A percentile compares a stretch with the other conserved stretches of the same genome.
These are phyloP conservation scores for Canavalia gladiata DNA, from an alignment of 306 rosid genomes.

Conservation along the genomic window DNA sequence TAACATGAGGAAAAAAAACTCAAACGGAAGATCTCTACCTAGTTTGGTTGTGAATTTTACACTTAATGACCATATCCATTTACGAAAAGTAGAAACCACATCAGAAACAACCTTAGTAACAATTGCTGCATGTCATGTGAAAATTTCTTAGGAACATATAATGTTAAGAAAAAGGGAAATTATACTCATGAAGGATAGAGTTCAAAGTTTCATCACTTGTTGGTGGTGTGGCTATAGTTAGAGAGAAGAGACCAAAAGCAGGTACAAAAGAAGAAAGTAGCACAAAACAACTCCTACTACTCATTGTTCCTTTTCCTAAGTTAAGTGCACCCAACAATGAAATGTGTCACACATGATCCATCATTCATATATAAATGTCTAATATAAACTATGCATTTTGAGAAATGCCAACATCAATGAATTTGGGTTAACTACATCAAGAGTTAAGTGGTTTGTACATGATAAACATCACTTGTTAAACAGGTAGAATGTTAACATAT, in stretches of 20 bases:
- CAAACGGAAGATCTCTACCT: conserved; percentile 52
- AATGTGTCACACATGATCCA: conserved; percentile 51
- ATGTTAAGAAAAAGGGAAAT: conserved; percentile 24
- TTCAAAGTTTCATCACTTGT: conserved; percentile 65
- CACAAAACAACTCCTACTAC: conserved; percentile 51
- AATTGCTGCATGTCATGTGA: conserved; percentile 66
- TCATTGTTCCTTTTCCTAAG: conserved; percentile 57
- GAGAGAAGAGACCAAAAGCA: conserved; percentile 61
- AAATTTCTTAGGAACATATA: conserved; percentile 28
- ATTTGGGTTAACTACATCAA: no score
- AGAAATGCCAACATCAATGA: conserved; percentile 21
- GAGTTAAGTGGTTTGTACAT: no score
- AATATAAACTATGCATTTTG: conserved; percentile 55
- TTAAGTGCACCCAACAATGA: conserved; percentile 42
- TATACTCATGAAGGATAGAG: conserved; percentile 9
- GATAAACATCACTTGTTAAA: no score
- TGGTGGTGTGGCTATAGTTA: conserved; percentile 84
- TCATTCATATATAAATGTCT: conserved; percentile 1
- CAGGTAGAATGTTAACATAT: no score
- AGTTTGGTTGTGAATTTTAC: conserved; percentile 74
- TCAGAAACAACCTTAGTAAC: conserved; percentile 81
- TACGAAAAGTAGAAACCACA: conserved; percentile 82
- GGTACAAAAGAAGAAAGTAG: conserved; percentile 59
- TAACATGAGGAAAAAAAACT: conserved; percentile 27
- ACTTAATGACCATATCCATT: conserved; percentile 82